Evolutionary conservation across 176 grass and related monocot species (phyloP).

Genomic region (Aegilops sharonensis): DNA sequence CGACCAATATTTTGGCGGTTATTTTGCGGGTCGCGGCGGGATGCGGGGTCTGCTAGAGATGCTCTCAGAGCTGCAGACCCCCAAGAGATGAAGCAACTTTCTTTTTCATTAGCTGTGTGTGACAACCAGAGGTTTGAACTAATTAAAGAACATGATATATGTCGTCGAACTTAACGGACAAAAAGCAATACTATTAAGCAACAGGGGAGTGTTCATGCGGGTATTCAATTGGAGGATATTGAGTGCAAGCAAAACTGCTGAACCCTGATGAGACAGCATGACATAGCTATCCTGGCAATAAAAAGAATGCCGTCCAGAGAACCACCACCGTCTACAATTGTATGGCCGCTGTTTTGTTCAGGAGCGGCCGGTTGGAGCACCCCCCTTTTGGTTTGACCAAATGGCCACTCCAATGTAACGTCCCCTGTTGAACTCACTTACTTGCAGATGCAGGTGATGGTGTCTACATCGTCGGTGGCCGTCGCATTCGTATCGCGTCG

Average conservation of each 20-base stretch:
- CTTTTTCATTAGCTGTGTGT: slow-evolving; percentile 22
- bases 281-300: background rate
- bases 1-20: no score
- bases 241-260: slow-evolving; percentile 33
- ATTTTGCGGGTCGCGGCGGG: no score
- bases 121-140: background rate
- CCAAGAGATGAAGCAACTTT: background rate
- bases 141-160: background rate
- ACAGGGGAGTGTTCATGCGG: background rate
- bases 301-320: slow-evolving; percentile 59
- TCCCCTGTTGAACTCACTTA: background rate
- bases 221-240: slow-evolving; percentile 21
- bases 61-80: background rate
- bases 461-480: slow-evolving; percentile 6
- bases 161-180: background rate
- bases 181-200: background rate
- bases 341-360: background rate
- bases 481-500: slow-evolving; percentile 25
- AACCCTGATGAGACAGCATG: slow-evolving; percentile 15
- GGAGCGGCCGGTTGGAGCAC: background rate
- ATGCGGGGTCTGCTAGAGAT: no score
- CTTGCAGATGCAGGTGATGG: background rate
- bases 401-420: background rate
- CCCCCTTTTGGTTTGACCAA: slow-evolving; percentile 23
- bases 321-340: slow-evolving; percentile 33